Evolutionary conservation across 1,284 basidiomycete species (phyloP), one percentile per base, ranked within the genome.

Genomic region (Trametes pubescens): DNA sequence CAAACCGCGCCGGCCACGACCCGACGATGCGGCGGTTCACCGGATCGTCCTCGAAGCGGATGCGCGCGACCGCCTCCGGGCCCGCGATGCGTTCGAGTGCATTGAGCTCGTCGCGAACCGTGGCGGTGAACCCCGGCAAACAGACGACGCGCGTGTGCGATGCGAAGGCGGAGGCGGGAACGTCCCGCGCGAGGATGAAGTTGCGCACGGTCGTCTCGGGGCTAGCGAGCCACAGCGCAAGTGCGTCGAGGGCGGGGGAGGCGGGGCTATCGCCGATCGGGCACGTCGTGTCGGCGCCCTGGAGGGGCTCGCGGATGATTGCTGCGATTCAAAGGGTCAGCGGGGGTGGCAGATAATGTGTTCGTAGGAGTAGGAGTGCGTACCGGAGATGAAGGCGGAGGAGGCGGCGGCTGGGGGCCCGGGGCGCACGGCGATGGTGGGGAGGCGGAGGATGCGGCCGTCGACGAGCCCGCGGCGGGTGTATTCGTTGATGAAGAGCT

Each of bases 401-500:
- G 86, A 84, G 0, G 88, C 87, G 7, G 81, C 81, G 4, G 85
- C 79, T 1, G 88, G 87, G 3, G 77, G 77, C 59, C 87, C 87
- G 4, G 86, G 81, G 52, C 87, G 82, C 44, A 89, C 84, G 55
- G 84, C 82, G 64, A 90, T 84, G 10, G 87, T 89, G 1, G 88
- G 88, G 1, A 89, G 78, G 40, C 87, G 85, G 43, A 89, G 75
- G 67, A 88, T 85, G 34, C 86, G 82, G 18, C 86, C 87, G 67
- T 89, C 86, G 51, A 89, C 73, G 67, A 84, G 85, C 4, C 86
- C 85, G 51, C 86, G 80, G n/a, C 88, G 82, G 0, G 85, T 81
- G 72, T 85, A 89, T 69, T 90, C 88, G 75, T 87, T 89, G 29
- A 86, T 80, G 65, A 87, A 80, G 35, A 88, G 76, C 75, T 90